phyloP scores from a whole-genome alignment of 2,329 filamentous ascomycete species.

The Diaporthe velutina region DNA sequence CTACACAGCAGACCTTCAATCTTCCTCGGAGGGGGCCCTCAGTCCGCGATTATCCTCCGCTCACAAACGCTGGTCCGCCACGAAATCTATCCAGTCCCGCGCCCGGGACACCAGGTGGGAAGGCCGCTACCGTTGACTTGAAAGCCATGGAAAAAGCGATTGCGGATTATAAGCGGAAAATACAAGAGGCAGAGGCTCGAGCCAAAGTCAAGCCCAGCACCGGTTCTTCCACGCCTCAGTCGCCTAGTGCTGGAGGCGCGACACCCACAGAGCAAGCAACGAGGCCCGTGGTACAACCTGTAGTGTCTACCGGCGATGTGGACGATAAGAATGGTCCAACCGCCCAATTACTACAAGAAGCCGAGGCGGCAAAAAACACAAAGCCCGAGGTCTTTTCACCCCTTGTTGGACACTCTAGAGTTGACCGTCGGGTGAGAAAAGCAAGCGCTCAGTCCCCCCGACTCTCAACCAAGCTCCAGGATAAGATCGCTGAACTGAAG shows the following conservation, averaged over 20 bases:
- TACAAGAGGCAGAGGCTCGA: conserved; percentile 68
- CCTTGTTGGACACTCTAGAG: conserved; percentile 29
- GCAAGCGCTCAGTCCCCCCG: conserved; percentile 54
- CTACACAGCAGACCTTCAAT: conserved; percentile 48
- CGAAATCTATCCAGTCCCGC: conserved; percentile 57
- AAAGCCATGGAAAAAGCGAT: conserved; percentile 67
- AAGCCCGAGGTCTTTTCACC: conserved; percentile 41
- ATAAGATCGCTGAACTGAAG: conserved; percentile 64
- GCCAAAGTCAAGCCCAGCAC: conserved; percentile 59
- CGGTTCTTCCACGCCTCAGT: conserved; percentile 45
- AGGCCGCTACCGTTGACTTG: conserved; percentile 32
- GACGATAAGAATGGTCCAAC: conserved; percentile 42
- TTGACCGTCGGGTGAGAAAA: conserved; percentile 50
- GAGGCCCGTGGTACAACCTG: conserved; percentile 39
- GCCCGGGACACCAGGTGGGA: conserved; percentile 42
- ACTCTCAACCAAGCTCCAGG: conserved; percentile 54
- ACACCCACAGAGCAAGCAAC: conserved; percentile 47
- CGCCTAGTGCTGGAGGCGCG: conserved; percentile 43
- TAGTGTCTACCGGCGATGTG: conserved; percentile 42
- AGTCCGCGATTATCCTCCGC: conserved; percentile 60
- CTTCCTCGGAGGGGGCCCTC: conserved; percentile 52
- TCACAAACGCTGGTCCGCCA: conserved; percentile 53
- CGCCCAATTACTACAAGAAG: conserved; percentile 44
- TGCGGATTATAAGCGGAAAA: conserved; percentile 70
- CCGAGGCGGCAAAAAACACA: conserved; percentile 44